Evolutionary conservation across 208 protist species (phyloP).

Genomic region (Herpetomonas samuelpessoai): DNA sequence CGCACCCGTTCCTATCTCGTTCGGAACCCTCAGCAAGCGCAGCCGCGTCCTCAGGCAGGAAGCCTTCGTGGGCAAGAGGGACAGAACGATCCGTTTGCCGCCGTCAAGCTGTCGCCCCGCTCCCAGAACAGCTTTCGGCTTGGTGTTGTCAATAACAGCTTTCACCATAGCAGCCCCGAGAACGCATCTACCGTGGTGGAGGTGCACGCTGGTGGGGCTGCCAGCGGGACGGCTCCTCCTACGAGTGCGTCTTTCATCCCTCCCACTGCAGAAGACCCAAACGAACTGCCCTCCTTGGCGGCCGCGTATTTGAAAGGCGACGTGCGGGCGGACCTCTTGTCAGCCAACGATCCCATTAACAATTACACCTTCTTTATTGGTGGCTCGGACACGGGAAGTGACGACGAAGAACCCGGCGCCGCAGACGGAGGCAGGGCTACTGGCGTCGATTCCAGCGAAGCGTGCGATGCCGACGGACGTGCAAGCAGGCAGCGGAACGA

Average conservation of each 20-base stretch:
- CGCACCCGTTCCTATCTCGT: not conserved
- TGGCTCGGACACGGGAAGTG: not conserved
- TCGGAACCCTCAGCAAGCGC: not conserved
- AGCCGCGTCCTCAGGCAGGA: not conserved
- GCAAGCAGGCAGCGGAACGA: no score
- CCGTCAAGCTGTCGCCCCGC: not conserved
- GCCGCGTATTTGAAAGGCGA: conserved; percentile 15
- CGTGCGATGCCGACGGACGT: no score
- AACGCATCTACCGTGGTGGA: no score
- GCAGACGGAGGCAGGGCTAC: no score
- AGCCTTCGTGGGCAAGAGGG: not conserved
- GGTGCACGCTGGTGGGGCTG: not conserved
- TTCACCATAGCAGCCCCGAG: not conserved
- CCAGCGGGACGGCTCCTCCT: no score
- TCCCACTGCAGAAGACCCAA: not conserved
- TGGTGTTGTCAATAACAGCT: no score
- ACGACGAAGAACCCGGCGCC: not conserved
- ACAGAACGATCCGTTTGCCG: not conserved
- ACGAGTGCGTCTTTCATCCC: not conserved
- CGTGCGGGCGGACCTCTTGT: conserved; percentile 1
- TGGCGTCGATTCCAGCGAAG: no score
- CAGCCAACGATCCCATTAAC: conserved; percentile 31
- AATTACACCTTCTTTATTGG: conserved; percentile 34
- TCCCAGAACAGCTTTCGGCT: not conserved
- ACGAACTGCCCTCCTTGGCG: not conserved